phyloP scores from a whole-genome alignment of 352 stramenopile genomes.

The Phytophthora aleatoria region DNA sequence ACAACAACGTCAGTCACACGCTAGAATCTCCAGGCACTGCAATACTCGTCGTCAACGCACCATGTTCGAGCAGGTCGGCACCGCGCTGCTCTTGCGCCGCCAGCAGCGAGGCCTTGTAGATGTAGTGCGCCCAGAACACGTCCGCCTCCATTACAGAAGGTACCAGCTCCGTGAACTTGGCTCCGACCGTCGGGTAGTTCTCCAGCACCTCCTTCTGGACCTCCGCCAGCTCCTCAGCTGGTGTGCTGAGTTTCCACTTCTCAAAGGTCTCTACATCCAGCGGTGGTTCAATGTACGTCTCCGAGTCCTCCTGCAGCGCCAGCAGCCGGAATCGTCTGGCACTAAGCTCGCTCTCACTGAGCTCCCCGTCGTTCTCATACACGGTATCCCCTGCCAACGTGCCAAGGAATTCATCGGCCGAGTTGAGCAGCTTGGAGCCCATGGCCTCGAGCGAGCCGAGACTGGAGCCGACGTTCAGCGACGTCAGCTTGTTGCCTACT shows the following conservation, averaged over 20 bases:
- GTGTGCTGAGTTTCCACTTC: slow-evolving; percentile 54
- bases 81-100: slow-evolving; percentile 70
- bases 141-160: slow-evolving; percentile 52
- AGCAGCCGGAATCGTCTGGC: slow-evolving; percentile 62
- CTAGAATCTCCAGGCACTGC: background rate
- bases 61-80: slow-evolving; percentile 66
- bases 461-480: slow-evolving; percentile 34
- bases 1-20: slow-evolving; percentile 6
- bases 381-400: slow-evolving; percentile 39
- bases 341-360: slow-evolving; percentile 44
- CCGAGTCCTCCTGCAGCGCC: slow-evolving; percentile 64
- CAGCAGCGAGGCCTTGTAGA: slow-evolving; percentile 77
- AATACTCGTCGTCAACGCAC: slow-evolving; percentile 25
- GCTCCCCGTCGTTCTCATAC: slow-evolving; percentile 37
- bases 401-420: slow-evolving; percentile 66
- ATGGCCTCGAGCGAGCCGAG: slow-evolving; percentile 60
- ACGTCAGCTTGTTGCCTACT: slow-evolving; percentile 40
- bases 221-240: slow-evolving; percentile 39
- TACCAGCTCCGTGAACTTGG: slow-evolving; percentile 66
- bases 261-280: slow-evolving; percentile 65
- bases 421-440: slow-evolving; percentile 73
- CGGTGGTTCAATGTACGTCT: slow-evolving; percentile 67
- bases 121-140: slow-evolving; percentile 72
- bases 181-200: slow-evolving; percentile 63
- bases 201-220: slow-evolving; percentile 62